phyloP scores from a whole-genome alignment of 495 filamentous ascomycete genomes.

The Rostrohypoxylon terebratum region DNA sequence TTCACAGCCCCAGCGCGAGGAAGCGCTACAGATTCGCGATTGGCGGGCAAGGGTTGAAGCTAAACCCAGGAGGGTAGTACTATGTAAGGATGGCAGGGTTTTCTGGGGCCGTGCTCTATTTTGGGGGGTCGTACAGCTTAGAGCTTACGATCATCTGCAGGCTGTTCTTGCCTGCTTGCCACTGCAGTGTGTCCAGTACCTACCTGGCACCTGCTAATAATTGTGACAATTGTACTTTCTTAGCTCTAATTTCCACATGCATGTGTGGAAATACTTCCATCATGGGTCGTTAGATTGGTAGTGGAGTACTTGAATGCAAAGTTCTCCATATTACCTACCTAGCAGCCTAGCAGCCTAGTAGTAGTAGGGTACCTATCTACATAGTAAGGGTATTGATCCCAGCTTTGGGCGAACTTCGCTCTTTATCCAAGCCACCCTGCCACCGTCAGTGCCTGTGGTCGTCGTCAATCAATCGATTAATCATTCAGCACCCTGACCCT shows the following conservation, averaged over 20 bases:
- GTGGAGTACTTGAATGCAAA: background rate
- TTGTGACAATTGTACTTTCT: background rate
- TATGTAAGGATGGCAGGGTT: conserved; percentile 13
- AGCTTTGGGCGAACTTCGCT: conserved; percentile 36
- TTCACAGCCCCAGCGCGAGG: conserved; percentile 32
- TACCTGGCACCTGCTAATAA: no score
- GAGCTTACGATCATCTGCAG: background rate
- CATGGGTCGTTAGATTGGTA: background rate
- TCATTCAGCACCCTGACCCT: conserved; percentile 1
- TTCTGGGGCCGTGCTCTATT: conserved; percentile 37
- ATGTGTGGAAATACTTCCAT: background rate
- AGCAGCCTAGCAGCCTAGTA: no score
- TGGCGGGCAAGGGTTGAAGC: conserved; percentile 17
- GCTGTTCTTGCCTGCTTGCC: background rate
- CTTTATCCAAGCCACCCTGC: conserved; percentile 36
- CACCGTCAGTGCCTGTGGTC: background rate
- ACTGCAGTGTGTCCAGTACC: no score
- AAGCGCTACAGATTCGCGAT: conserved; percentile 27
- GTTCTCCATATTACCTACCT: background rate
- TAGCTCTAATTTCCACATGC: conserved; percentile 11
- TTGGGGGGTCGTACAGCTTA: conserved; percentile 24
- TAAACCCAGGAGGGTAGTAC: conserved; percentile 23
- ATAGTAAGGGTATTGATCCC: conserved; percentile 6
- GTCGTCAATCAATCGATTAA: conserved; percentile 23
- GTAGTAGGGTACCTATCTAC: background rate